Conservation (phyloP, 1,284 basidiomycete species). For the Malassezia slooffiae region DNA sequence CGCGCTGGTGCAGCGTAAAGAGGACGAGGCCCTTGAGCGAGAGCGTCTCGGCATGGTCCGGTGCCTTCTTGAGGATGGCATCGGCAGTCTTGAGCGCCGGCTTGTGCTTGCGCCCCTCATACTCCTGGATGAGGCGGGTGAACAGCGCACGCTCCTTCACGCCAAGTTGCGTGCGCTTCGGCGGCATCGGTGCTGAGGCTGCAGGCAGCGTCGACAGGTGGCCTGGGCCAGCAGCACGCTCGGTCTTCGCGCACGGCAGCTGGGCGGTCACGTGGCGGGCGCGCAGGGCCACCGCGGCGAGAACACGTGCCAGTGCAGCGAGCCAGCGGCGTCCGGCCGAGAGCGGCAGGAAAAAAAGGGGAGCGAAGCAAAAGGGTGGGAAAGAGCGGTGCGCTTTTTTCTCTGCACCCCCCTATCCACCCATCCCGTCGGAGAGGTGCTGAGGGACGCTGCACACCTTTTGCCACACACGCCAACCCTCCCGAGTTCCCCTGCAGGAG, state of each 20-base stretch:
- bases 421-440: slow-evolving; percentile 8
- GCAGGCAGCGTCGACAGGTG: too few relatives aligned
- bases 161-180: slow-evolving; percentile 52
- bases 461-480: slow-evolving; percentile 5
- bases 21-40: slow-evolving; percentile 43
- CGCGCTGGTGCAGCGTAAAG: slow-evolving; percentile 46
- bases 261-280: not conserved
- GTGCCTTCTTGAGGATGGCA: slow-evolving; percentile 85
- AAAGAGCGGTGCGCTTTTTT: slow-evolving; percentile 5
- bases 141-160: slow-evolving; percentile 77
- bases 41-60: slow-evolving; percentile 65
- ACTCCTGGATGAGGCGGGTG: slow-evolving; percentile 64
- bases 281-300: not conserved
- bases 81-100: slow-evolving; percentile 86
- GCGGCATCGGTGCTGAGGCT: slow-evolving; percentile 19
- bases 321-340: slow-evolving; percentile 4
- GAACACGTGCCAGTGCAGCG: not conserved
- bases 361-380: not conserved
- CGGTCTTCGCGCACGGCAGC: not conserved
- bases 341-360: not conserved
- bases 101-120: slow-evolving; percentile 81
- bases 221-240: too few relatives aligned
- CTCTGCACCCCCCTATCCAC: slow-evolving; percentile 7
- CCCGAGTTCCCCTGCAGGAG: too few relatives aligned
- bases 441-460: slow-evolving; percentile 12